These are phyloP conservation scores for Starmerella riodocensis DNA, from an alignment of 805 yeast genomes.

Conservation along the genomic window DNA sequence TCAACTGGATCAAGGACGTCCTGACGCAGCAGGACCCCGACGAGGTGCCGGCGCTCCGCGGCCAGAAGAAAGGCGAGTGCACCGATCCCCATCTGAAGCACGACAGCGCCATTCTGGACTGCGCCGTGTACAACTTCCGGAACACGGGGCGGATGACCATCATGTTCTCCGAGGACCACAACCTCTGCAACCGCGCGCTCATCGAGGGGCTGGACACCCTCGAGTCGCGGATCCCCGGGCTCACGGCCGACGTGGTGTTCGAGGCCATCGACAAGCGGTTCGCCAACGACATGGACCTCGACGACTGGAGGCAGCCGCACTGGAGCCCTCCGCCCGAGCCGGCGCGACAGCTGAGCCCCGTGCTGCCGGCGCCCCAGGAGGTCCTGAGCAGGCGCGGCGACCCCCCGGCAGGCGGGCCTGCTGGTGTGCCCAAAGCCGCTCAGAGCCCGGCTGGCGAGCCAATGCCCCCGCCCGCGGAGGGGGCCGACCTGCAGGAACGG, in stretches of 20 bases:
- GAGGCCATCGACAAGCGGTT: constrained; percentile 1
- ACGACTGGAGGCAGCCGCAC: constrained; percentile 3
- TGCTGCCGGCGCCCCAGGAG: neutral
- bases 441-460: neutral
- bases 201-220: constrained; percentile 12
- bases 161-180: constrained; percentile 14
- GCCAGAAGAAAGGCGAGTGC: constrained; percentile 10
- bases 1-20: constrained; percentile 11
- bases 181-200: constrained; percentile 10
- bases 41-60: constrained; percentile 9
- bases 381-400: neutral
- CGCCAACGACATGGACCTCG: constrained; percentile 8
- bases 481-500: neutral
- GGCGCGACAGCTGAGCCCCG: neutral
- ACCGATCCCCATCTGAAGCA: constrained; percentile 1
- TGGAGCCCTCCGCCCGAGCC: neutral
- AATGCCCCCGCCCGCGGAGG: constrained; percentile 6
- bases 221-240: neutral
- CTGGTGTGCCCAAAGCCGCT: neutral
- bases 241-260: constrained; percentile 1
- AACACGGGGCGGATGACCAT: constrained; percentile 2
- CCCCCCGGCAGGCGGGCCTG: neutral
- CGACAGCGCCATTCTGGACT: constrained; percentile 16
- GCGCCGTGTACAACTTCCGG: constrained; percentile 14
- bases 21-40: constrained; percentile 5